Evolutionary conservation across 129 eudicot genomes (phyloP), one percentile per base, ranked within the genome.

Genomic region (Kitagawia praeruptora): DNA sequence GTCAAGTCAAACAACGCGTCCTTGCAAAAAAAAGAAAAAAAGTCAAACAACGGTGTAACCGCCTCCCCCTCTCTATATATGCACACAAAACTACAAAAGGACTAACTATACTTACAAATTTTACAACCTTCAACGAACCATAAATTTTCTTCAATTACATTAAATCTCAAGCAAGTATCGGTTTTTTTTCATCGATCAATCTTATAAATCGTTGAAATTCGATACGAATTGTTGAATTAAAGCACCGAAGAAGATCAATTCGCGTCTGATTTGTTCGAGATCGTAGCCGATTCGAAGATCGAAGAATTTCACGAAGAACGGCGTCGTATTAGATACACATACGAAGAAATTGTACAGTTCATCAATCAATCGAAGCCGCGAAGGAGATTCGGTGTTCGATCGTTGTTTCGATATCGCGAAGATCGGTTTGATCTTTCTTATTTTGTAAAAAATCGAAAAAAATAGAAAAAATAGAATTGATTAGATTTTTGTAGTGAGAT

Each of bases 381-480:
- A 27, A 15, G 41, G 15, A 15, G 41, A 27, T 67, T 67, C 0
- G 23, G 10, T 67, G 41, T 67, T 31, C 1, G 72, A 66, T 64
- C 71, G 71, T 25, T 51, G 58, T 53, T 53, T 53, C 63, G 63
- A 53, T 89, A 93, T 86, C 90, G 84, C 78, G 89, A 94, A 89
- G 82, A 79, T 84, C 77, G 95, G 92, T 90, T 88, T 83, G 92
- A 86, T 77, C 76, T 54, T 81, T 70, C 45, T 79, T 49, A 64
- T 75, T 80, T 87, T 61, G 25, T n/a, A n/a, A 80, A 82, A 84
- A 83, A 77, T 78, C 18, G 18, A 18, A 38, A 74, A 73, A 72
- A 84, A 34, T 34, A 34, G 37, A 34, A 34, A 66, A 70, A 78
- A 84, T 85, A 51, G 79, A 76, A 75, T 82, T 71, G 84, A 34